Evolutionary conservation across 441 rosid genomes (phyloP), one percentile per base, ranked within the genome.

Genomic region (Oxalis stricta): DNA sequence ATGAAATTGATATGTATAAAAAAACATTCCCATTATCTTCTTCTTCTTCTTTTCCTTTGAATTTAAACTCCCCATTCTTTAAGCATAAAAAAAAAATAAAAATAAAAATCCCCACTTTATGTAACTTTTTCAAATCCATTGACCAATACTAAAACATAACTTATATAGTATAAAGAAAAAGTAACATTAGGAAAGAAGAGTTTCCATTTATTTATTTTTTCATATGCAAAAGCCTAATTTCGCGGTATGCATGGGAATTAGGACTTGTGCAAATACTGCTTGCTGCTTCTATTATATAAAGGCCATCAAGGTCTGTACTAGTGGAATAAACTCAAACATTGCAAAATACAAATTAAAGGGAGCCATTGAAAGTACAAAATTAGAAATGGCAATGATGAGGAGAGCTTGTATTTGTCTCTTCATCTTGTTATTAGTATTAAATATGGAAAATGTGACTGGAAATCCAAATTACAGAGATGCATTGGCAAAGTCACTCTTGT

Each of bases 401-500:
- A 46, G 44, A 20, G 49, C 48, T 38, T 18, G 46, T 29, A 31
- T 23, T 2, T 4, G 18, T 15, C 34, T 44, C 30, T 38, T 68
- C 50, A 45, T 66, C 28, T 28, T 50, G 28, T 52, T 57, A 21
- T 36, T 40, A 12, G 15, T 68, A 26, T 46, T 50, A 44, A 30
- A 60, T 14, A 29, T 55, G 19, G 38, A 54, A 19, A 53, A n/a
- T 34, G 79, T 24, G 36, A 53, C 63, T 17, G 71, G 72, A 20
- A 84, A 61, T 41, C 97, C 89, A 4, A 70, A 81, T 62, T 88
- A 88, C 64, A 70, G 30, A 50, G 97, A 88, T 7, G 97, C 97
- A 2, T 63, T 88, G 7, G 65, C 77, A 12, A 88, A 81, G 59
- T 84, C 97, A 41, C 46, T 88, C 6, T 22, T 88, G 46, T 88